Evolutionary conservation across 257 asterid species (phyloP).

Genomic region (Striga asiatica): DNA sequence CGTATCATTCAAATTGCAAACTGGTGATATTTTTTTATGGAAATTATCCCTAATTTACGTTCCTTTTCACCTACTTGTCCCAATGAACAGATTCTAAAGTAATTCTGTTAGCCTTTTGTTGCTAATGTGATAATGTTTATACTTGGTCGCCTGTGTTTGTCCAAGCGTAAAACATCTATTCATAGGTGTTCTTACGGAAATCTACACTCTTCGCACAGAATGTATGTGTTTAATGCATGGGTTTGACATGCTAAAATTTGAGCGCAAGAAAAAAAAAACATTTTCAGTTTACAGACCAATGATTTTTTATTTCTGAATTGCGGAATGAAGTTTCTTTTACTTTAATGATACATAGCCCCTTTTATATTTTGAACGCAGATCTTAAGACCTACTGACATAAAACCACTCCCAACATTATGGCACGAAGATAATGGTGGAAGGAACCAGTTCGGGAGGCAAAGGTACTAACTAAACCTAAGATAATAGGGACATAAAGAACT

Average conservation of each 20-base stretch:
- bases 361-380: constrained; percentile 31
- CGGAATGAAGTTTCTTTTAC: constrained; percentile 1
- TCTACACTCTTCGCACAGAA: too few relatives aligned
- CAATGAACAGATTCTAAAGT: neutral
- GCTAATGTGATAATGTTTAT: too few relatives aligned
- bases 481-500: too few relatives aligned
- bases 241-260: too few relatives aligned
- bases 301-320: neutral
- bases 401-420: constrained; percentile 73
- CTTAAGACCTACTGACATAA: constrained; percentile 54
- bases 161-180: too few relatives aligned
- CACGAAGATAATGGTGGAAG: constrained; percentile 81
- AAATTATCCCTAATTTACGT: neutral
- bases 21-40: neutral
- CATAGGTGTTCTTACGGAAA: too few relatives aligned
- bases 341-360: constrained; percentile 5
- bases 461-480: constrained; percentile 33
- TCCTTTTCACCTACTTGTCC: neutral
- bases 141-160: neutral
- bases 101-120: neutral
- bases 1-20: neutral
- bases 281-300: neutral
- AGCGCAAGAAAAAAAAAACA: too few relatives aligned
- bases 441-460: constrained; percentile 44
- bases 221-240: too few relatives aligned